Evolutionary conservation across 257 asterid genomes (phyloP), one percentile per base, ranked within the genome.

Genomic region (Nicotiana attenuata): DNA sequence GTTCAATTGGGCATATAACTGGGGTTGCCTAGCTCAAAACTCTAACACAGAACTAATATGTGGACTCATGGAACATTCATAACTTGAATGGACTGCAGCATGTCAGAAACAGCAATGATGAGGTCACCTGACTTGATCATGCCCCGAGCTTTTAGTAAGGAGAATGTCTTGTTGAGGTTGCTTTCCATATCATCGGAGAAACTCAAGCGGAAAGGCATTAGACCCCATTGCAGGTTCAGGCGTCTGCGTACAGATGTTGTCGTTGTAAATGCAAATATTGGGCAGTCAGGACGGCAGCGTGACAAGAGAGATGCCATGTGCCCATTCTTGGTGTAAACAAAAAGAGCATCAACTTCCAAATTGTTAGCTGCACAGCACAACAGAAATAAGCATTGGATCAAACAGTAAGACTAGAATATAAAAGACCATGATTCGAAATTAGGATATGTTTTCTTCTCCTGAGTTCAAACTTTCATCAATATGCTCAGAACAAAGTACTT

Each of bases 251-350:
- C 93, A 4, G 97, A 89, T 2, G 98, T 94, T 2, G 97, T 83
- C 7, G 94, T 85, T 19, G 98, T 96, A 81, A 96, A 96, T 22
- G 98, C 98, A 19, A 96, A 96, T 45, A 93, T 94, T 69, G 98
- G 99, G 90, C 98, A 96, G 85, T 94, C 99, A 6, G 99, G 98
- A 17, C 98, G 94, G 76, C 98, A 91, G 38, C 99, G 97, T 29
- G 99, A 96, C 86, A 96, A 77, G 64, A 96, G 94, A 65, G 99
- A 93, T 81, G 99, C 99, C 99, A 96, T 93, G 89, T 96, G 96
- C 61, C 99, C 98, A 24, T 80, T 68, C 88, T 90, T 96, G 7
- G 98, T 93, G 91, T 94, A 96, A 24, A 93, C 99, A 64, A 94
- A 96, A 38, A 96, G 89, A n/a, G 99, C 99, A 82, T 94, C 99